Conservation (phyloP, 2,329 filamentous ascomycete species). For the Sclerotinia sclerotiorum region DNA sequence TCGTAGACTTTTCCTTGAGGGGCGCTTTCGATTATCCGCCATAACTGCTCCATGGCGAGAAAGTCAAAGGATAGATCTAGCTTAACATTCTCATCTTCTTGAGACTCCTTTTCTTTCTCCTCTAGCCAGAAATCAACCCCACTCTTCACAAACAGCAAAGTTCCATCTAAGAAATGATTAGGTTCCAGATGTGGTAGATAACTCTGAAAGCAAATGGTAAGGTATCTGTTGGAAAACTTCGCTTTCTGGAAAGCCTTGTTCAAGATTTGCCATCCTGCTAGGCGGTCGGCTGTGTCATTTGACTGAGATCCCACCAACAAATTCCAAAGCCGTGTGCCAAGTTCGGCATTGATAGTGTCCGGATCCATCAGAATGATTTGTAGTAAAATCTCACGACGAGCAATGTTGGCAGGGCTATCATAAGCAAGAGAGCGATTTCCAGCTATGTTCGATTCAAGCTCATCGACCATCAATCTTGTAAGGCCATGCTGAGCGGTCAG, state of each 20-base stretch:
- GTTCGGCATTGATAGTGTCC: slow-evolving; percentile 58
- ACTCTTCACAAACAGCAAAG: slow-evolving; percentile 62
- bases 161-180: slow-evolving; percentile 57
- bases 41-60: slow-evolving; percentile 68
- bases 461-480: slow-evolving; percentile 60
- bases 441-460: slow-evolving; percentile 53
- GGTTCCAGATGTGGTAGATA: slow-evolving; percentile 59
- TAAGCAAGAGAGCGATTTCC: slow-evolving; percentile 27
- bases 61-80: slow-evolving; percentile 53
- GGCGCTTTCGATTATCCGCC: slow-evolving; percentile 76
- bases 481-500: slow-evolving; percentile 62
- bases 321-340: slow-evolving; percentile 68
- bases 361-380: slow-evolving; percentile 62
- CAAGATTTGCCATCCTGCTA: slow-evolving; percentile 68
- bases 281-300: slow-evolving; percentile 59
- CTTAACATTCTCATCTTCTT: slow-evolving; percentile 42
- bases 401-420: slow-evolving; percentile 50
- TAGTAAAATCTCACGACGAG: slow-evolving; percentile 57
- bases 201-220: slow-evolving; percentile 52
- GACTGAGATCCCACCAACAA: slow-evolving; percentile 66
- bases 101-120: slow-evolving; percentile 47
- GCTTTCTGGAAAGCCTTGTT: slow-evolving; percentile 48
- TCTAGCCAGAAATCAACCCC: slow-evolving; percentile 51
- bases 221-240: slow-evolving; percentile 55
- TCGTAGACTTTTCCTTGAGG: slow-evolving; percentile 63